Base-by-base conservation (phyloP, 371 early-diverging fungal genomes). In the Mortierella sp. region DNA sequence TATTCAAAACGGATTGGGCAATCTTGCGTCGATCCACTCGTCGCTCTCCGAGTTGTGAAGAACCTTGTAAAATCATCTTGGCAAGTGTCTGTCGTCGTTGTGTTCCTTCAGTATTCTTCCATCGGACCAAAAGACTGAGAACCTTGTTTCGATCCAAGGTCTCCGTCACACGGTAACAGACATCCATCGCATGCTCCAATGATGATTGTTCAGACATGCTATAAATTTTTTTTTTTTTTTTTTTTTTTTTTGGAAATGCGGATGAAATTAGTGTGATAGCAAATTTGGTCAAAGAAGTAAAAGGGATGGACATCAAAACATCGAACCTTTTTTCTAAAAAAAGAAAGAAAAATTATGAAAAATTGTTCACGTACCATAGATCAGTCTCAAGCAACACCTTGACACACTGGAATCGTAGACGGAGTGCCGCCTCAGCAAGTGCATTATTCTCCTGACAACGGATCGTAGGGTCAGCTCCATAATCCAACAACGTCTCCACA, bases 371-470 rank as follows among this genome's bases (percentile, higher is more conserved):
- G 9, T 37, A 37, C 37, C 37, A 37, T 26, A 53, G 53, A 9
- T 53, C 53, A 9, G 77, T 77, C 29, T 77, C 77, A 43, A 77
- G 60, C 2, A 77, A 44, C 6, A 77, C 69, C 48, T 77, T 77
- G 30, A 77, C 77, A 48, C 77, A 77, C 56, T 77, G 62, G 50
- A 37, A 77, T 23, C 37, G 37, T 5, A 37, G 37, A 37, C 37
- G 37, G 3, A 72, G 72, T 28, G 77, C 68, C 0, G 77, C 77
- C 43, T 77, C 77, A 12, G 77, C 77, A 55, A 77, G 51, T 5
- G 77, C 77, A 58, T 77, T 77, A 46, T 77, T 72, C 25, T 77
- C 69, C 50, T 65, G 72, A 53, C 69, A 77, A 14, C 59, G 51
- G 29, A 77, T 68, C 21, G 57, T 71, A 9, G 77, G 77, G 25